Percentiles rank a stretch among this genome's conserved stretches.
These are phyloP conservation scores for Linnemannia exigua DNA, from an alignment of 192 early-diverging fungal genomes.

Conservation along the genomic window DNA sequence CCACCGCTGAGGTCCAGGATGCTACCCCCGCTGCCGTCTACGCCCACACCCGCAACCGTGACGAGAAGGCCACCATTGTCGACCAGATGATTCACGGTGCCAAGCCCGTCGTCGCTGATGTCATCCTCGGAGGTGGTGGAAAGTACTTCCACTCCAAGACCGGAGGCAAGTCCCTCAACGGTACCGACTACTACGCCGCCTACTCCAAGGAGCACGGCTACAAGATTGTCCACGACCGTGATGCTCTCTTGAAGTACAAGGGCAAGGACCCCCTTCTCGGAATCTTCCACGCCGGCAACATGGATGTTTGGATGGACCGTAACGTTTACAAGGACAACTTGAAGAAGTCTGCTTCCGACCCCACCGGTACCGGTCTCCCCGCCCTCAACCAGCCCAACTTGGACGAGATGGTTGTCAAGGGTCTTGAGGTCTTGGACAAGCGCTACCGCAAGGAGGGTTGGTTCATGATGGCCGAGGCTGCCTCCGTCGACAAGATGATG, in stretches of 20 bases:
- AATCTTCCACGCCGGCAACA: conserved; percentile 68
- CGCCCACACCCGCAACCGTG: conserved; percentile 70
- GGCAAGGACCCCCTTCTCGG: conserved; percentile 70
- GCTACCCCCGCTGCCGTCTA: conserved; percentile 77
- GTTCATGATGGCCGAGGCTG: conserved; percentile 77
- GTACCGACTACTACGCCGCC: conserved; percentile 64
- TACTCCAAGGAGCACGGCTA: conserved; percentile 67
- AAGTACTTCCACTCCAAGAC: conserved; percentile 65
- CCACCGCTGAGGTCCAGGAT: conserved; percentile 72
- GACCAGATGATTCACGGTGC: conserved; percentile 71
- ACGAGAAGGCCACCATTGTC: conserved; percentile 66
- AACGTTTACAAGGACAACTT: conserved; percentile 68
- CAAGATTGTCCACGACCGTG: conserved; percentile 66
- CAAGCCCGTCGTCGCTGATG: conserved; percentile 70
- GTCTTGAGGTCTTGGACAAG: conserved; percentile 71
- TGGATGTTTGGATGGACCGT: conserved; percentile 79
- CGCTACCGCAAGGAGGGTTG: conserved; percentile 71
- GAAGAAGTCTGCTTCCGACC: conserved; percentile 55
- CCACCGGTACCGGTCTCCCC: conserved; percentile 55
- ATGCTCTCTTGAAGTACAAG: conserved; percentile 60
- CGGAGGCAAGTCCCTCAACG: conserved; percentile 58
- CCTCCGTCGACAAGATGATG: conserved; percentile 74
- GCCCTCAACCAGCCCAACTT: conserved; percentile 72
- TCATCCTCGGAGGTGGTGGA: conserved; percentile 75
- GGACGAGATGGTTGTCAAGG: conserved; percentile 71